These are phyloP conservation scores for Corymbia calophylla DNA, from an alignment of 441 rosid genomes.

Conservation along the genomic window DNA sequence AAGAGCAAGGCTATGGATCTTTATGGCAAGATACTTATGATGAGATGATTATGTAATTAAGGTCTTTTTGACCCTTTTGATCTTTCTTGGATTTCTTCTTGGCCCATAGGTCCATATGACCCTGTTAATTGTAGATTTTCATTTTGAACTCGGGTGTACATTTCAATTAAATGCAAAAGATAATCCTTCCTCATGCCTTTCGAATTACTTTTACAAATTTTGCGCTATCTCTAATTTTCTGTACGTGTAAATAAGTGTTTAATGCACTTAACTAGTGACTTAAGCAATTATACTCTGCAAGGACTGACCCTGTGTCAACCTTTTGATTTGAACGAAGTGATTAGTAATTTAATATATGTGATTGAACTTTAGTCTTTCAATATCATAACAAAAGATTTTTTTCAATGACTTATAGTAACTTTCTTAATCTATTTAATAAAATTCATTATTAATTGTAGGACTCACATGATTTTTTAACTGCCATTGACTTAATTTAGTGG, in stretches of 20 bases:
- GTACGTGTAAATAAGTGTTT: background rate
- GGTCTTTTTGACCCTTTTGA: background rate
- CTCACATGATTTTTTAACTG: background rate
- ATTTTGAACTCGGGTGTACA: background rate
- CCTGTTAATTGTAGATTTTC: background rate
- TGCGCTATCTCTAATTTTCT: background rate
- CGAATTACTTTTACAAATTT: background rate
- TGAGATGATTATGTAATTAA: background rate
- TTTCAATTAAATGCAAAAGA: background rate
- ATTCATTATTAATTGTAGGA: background rate
- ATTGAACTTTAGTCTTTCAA: background rate
- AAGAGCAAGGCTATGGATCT: conserved; percentile 17
- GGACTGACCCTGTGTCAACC: background rate
- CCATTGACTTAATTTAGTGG: background rate
- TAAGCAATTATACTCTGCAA: background rate
- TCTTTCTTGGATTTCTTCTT: background rate
- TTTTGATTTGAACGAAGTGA: background rate
- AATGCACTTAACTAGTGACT: background rate
- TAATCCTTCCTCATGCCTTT: background rate
- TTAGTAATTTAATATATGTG: background rate
- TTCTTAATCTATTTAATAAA: background rate
- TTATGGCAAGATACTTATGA: conserved; percentile 30
- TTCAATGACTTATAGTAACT: background rate
- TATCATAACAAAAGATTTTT: background rate
- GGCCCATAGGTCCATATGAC: background rate